Evolutionary conservation across 2,329 filamentous ascomycete species (phyloP), one percentile per base, ranked within the genome.

Genomic region (Botrytis porri): DNA sequence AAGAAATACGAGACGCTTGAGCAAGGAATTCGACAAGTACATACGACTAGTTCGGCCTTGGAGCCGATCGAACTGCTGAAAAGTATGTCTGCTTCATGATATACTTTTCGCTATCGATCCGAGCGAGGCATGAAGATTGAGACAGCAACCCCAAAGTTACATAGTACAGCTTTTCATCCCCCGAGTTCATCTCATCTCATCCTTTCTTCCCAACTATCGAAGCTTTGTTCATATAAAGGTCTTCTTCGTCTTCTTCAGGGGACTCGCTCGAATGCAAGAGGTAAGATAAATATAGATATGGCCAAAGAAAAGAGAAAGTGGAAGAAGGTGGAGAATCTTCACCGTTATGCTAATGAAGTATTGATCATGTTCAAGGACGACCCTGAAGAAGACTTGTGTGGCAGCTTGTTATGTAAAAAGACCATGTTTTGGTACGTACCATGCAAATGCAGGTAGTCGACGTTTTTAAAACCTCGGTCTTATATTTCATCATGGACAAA

Each of bases 121-220:
- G 35, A 66, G 64, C 32, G 32, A 54, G 22, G 48, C 48, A 32
- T 54, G 45, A 29, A 54, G 54, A 57, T 41, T 39, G 45, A 51
- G 64, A 54, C 45, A 20, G 32, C 48, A 39, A 22, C 43, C 18
- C 32, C 48, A 66, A 51, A 54, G n/a, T 45, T 39, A 54, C 32
- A 51, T 14, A 16, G n/a, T 54, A 29, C 51, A 54, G 51, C 48
- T 37, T 35, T 29, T 39, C 57, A 29, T 51, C 5, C 59, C 57
- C 29, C 37, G 25, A 69, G 70, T 72, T 72, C 70, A 32, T 72
- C 70, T 72, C 70, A 32, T 72, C 70, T 72, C 63, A 69, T 69
- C 29, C 41, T 69, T 51, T 59, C 51, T 69, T 29, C 41, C 48
- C 63, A 48, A 51, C 65, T 72, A 43, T 43, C 25, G n/a, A 67